phyloP scores from a whole-genome alignment of 768 basidiomycete species.

The Xerocomellus amylosporus region DNA sequence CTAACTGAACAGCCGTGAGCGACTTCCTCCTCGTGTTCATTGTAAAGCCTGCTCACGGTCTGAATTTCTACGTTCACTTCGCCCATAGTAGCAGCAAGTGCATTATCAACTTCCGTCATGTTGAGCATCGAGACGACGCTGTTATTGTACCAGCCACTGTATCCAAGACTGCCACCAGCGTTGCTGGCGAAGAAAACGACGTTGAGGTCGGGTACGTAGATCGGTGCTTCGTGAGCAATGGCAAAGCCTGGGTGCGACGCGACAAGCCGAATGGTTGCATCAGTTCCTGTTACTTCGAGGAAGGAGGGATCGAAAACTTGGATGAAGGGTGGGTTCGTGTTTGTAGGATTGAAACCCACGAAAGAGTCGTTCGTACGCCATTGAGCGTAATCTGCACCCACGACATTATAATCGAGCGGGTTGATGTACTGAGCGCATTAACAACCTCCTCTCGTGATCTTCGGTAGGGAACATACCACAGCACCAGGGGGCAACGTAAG shows the following conservation, averaged over 20 bases:
- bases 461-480: constrained; percentile 18
- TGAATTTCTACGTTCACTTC: constrained; percentile 50
- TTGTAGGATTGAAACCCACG: constrained; percentile 62
- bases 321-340: constrained; percentile 56
- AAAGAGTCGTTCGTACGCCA: constrained; percentile 37
- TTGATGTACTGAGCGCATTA: constrained; percentile 42
- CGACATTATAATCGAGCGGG: constrained; percentile 50
- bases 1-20: constrained; percentile 41
- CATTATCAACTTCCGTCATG: constrained; percentile 51
- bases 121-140: constrained; percentile 62
- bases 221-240: constrained; percentile 77
- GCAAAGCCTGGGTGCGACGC: constrained; percentile 63
- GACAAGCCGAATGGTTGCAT: constrained; percentile 58
- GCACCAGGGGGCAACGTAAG: constrained; percentile 19
- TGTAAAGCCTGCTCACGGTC: constrained; percentile 26
- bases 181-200: constrained; percentile 73
- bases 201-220: constrained; percentile 61
- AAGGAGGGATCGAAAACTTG: constrained; percentile 55
- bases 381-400: constrained; percentile 43
- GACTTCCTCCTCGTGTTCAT: neutral
- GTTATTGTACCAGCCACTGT: constrained; percentile 62
- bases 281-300: constrained; percentile 53
- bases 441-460: neutral
- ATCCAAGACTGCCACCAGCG: constrained; percentile 62
- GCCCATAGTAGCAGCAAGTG: constrained; percentile 35